Conservation (phyloP, 1,284 basidiomycete genomes). For the Volvariella surrecta region DNA sequence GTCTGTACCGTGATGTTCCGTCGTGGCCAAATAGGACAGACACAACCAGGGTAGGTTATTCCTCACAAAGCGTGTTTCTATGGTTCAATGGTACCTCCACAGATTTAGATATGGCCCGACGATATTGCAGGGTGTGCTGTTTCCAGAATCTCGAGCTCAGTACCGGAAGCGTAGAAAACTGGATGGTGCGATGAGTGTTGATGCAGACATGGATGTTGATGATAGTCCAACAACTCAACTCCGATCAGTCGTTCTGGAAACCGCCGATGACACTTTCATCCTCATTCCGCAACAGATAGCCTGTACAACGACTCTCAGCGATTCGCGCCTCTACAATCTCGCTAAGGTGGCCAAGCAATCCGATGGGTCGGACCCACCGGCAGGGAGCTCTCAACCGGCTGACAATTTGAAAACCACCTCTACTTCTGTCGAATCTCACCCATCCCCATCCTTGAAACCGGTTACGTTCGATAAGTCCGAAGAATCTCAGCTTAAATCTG, state of each 20-base stretch:
- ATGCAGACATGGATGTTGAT: not conserved
- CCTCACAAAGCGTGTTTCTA: too few species aligned
- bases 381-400: not conserved
- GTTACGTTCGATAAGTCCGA: not conserved
- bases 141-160: conserved; percentile 21
- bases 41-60: conserved; percentile 34
- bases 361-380: not conserved
- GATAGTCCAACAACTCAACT: not conserved
- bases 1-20: conserved; percentile 38
- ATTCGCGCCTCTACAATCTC: not conserved
- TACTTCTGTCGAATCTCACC: not conserved
- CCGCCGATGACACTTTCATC: not conserved
- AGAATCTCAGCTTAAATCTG: not conserved
- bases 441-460: not conserved
- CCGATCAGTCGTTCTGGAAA: not conserved
- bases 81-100: too few species aligned
- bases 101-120: conserved; percentile 56
- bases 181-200: not conserved
- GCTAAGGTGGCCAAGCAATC: too few species aligned
- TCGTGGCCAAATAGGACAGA: conserved; percentile 29
- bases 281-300: not conserved
- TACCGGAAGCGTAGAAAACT: not conserved
- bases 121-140: conserved; percentile 36
- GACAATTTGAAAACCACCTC: not conserved
- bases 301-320: not conserved